phyloP scores from a whole-genome alignment of 176 grass and related monocot genomes.

The Pontederia paniculata region DNA sequence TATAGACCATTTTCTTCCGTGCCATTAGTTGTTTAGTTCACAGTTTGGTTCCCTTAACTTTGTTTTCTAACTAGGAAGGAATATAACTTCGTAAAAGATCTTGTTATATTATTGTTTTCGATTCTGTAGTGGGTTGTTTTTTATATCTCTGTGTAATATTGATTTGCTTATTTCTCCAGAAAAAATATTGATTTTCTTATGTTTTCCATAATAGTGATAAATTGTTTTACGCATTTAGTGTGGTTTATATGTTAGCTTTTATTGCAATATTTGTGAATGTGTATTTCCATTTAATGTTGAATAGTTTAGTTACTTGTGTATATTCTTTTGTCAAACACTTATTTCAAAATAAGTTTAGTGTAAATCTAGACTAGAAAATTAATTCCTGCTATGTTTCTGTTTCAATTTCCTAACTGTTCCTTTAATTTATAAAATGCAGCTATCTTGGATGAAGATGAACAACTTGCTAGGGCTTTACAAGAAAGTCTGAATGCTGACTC shows the following conservation, averaged over 20 bases:
- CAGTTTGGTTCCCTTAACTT: neutral
- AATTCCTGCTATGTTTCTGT: slow-evolving; percentile 8
- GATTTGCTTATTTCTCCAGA: too few species aligned
- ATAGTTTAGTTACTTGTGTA: too few species aligned
- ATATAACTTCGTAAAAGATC: neutral
- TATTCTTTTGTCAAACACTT: too few species aligned
- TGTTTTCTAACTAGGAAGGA: too few species aligned
- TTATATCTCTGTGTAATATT: too few species aligned
- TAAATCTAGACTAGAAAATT: neutral
- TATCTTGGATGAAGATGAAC: slow-evolving; percentile 89
- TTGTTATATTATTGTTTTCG: neutral
- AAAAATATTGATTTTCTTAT: too few species aligned
- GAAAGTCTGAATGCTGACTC: slow-evolving; percentile 75
- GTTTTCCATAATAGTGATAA: too few species aligned
- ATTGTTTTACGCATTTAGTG: too few species aligned
- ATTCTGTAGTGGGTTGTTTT: neutral
- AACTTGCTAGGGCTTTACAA: slow-evolving; percentile 93
- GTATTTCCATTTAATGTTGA: too few species aligned
- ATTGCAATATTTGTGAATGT: too few species aligned
- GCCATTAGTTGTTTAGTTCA: neutral
- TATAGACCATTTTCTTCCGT: neutral
- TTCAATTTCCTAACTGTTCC: slow-evolving; percentile 20
- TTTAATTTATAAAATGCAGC: slow-evolving; percentile 44
- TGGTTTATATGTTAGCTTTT: too few species aligned
- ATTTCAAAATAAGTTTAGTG: neutral